These are phyloP conservation scores for Sherardia arvensis DNA, from an alignment of 257 asterid genomes.

Conservation along the genomic window DNA sequence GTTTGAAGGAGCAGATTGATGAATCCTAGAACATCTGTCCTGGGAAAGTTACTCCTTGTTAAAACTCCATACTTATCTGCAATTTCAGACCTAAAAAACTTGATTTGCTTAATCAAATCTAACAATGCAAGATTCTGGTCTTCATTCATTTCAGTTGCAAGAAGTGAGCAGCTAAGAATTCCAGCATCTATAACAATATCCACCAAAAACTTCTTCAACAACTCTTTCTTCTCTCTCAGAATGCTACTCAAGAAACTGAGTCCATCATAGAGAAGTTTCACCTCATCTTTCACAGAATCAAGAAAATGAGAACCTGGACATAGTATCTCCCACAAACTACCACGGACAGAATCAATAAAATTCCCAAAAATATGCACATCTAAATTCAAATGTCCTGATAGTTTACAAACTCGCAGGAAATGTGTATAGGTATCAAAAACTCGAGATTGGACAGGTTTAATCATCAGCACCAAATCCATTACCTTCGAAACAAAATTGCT, in stretches of 20 bases:
- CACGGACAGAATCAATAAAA: constrained; percentile 2
- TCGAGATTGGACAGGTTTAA: not conserved
- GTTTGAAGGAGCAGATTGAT: constrained; percentile 2
- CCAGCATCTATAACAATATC: not conserved
- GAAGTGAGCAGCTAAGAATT: not conserved
- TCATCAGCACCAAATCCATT: not conserved
- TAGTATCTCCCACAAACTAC: not conserved
- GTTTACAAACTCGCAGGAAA: not conserved
- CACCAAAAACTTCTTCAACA: not conserved
- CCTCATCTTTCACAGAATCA: not conserved
- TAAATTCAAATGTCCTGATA: not conserved
- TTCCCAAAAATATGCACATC: not conserved
- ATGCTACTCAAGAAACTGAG: not conserved
- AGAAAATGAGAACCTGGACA: too few relatives aligned
- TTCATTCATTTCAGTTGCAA: not conserved
- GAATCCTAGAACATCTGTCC: constrained; percentile 4
- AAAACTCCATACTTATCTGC: not conserved
- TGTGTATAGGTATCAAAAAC: constrained; percentile 1
- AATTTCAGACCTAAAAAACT: not conserved
- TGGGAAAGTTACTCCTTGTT: not conserved
- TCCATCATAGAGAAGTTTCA: not conserved
- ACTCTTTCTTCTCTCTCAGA: not conserved
- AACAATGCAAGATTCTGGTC: not conserved
- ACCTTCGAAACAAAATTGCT: not conserved
- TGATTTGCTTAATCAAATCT: not conserved